These are phyloP conservation scores for Isoetes taiwanensis DNA, from an alignment of 75 land plant genomes.

Conservation along the genomic window DNA sequence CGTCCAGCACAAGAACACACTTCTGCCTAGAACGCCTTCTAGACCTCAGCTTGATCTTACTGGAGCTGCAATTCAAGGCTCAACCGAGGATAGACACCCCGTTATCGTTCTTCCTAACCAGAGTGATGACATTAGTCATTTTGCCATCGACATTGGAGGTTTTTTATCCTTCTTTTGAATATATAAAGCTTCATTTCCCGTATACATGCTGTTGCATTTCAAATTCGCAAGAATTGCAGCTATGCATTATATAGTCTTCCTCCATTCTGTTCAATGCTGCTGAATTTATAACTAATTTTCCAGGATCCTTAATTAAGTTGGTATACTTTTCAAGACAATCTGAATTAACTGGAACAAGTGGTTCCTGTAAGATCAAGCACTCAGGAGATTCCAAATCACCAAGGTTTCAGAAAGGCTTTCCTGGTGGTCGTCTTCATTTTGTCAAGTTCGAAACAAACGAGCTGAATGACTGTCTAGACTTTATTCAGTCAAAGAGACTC, in stretches of 20 bases:
- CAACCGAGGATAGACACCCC: constrained; percentile 70
- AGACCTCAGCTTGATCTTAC: constrained; percentile 85
- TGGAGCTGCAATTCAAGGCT: constrained; percentile 78
- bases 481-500: constrained; percentile 77
- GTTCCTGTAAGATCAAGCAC: constrained; percentile 27
- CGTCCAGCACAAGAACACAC: no score
- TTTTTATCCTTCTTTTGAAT: no score
- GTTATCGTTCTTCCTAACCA: constrained; percentile 88
- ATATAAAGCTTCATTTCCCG: no score
- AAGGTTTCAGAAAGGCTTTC: constrained; percentile 49
- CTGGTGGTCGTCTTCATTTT: constrained; percentile 92
- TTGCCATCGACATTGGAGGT: constrained; percentile 93
- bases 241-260: no score
- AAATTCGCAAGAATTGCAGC: no score
- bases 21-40: constrained; percentile 46
- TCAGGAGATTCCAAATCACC: constrained; percentile 19
- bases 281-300: constrained; percentile 3
- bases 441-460: constrained; percentile 92
- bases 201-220: no score
- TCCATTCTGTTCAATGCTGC: no score
- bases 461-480: constrained; percentile 78
- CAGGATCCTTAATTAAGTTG: constrained; percentile 86
- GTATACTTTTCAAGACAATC: constrained; percentile 85
- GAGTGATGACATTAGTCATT: constrained; percentile 82
- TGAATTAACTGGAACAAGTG: constrained; percentile 21